These are phyloP conservation scores for Tulasnella sp. DNA, from an alignment of 768 basidiomycete genomes.

Conservation along the genomic window DNA sequence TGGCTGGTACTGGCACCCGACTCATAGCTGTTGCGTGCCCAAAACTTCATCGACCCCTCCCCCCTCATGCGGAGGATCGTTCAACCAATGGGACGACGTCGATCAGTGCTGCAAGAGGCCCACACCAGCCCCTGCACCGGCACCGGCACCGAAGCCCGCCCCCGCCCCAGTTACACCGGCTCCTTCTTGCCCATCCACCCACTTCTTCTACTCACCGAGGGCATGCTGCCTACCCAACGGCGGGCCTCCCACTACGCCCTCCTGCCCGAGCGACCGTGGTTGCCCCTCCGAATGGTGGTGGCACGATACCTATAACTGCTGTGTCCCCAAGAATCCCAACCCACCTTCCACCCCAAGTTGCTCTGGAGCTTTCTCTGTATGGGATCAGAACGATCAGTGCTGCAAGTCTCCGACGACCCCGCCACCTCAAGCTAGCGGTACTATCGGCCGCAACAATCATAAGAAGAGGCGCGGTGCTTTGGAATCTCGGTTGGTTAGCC, in stretches of 20 bases:
- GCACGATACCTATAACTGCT: conserved; percentile 38
- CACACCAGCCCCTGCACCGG: too few species aligned
- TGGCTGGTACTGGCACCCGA: conserved; percentile 9
- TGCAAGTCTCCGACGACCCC: conserved; percentile 27
- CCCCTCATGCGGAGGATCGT: background rate
- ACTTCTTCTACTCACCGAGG: too few species aligned
- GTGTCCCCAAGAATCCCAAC: conserved; percentile 38
- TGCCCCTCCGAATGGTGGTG: conserved; percentile 40
- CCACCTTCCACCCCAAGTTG: conserved; percentile 31
- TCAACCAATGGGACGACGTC: conserved; percentile 19
- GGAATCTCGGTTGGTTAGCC: conserved; percentile 18
- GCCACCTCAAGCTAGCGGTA: conserved; percentile 26
- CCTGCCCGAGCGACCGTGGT: conserved; percentile 25
- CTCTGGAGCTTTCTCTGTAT: conserved; percentile 36
- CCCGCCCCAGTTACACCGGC: background rate
- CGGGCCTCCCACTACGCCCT: conserved; percentile 33
- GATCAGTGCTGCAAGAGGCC: conserved; percentile 13
- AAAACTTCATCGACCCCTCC: background rate
- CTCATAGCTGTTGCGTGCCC: conserved; percentile 7
- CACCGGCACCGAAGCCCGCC: too few species aligned
- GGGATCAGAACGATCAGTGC: conserved; percentile 34
- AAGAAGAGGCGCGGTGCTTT: conserved; percentile 28
- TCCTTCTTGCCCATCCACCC: background rate
- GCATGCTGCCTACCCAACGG: conserved; percentile 24
- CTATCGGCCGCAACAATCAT: conserved; percentile 15